Percentiles rank a stretch among this genome's conserved stretches.
These are phyloP conservation scores for Lignosus rhinocerotis DNA, from an alignment of 1,284 basidiomycete species.

Conservation along the genomic window DNA sequence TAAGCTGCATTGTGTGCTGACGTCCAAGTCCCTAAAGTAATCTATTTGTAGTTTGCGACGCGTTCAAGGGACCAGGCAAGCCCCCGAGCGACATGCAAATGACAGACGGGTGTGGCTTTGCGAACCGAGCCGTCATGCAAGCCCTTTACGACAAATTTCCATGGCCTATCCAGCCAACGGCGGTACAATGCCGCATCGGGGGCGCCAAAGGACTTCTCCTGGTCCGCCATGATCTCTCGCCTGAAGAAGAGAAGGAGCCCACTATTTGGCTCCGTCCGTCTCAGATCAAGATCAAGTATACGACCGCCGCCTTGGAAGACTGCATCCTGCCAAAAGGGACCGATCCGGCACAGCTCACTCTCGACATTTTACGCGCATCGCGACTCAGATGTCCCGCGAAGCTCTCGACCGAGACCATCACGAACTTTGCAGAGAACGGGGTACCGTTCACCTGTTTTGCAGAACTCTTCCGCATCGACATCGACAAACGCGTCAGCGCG, in stretches of 20 bases:
- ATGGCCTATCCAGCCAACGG: conserved; percentile 36
- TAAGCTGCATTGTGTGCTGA: conserved; percentile 23
- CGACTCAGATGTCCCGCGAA: conserved; percentile 36
- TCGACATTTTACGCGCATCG: conserved; percentile 43
- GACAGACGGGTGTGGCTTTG: conserved; percentile 48
- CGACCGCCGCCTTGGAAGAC: neutral
- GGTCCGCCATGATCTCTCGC: conserved; percentile 14
- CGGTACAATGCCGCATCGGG: conserved; percentile 41
- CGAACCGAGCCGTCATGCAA: conserved; percentile 34
- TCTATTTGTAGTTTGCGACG: conserved; percentile 14
- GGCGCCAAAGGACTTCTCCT: conserved; percentile 37
- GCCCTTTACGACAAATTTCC: conserved; percentile 30
- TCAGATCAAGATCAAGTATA: conserved; percentile 44
- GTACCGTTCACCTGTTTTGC: conserved; percentile 35
- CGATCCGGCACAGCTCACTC: conserved; percentile 36
- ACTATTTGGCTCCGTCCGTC: conserved; percentile 41
- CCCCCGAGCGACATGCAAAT: conserved; percentile 38
- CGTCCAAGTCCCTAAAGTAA: conserved; percentile 21
- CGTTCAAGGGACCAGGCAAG: conserved; percentile 23
- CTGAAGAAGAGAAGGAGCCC: conserved; percentile 22
- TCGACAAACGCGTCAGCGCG: conserved; percentile 14
- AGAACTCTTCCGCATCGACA: conserved; percentile 28
- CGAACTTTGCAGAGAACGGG: conserved; percentile 48
- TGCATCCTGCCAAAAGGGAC: conserved; percentile 13
- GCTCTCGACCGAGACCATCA: conserved; percentile 44